Conservation (phyloP, 1,284 basidiomycete genomes). For the Mycena citricolor region DNA sequence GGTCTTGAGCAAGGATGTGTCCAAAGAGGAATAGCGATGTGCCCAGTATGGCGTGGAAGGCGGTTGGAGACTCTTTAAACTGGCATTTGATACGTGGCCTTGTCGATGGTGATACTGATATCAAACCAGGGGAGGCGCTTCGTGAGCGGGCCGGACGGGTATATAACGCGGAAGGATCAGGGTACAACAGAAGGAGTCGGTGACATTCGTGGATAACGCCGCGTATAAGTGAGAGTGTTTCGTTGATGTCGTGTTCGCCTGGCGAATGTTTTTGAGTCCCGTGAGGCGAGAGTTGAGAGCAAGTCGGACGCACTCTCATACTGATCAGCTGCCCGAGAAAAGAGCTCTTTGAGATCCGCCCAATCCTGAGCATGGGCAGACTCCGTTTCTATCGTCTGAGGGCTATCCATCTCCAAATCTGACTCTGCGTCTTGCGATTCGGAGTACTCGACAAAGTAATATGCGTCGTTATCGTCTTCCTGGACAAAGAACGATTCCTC, state of each 20-base stretch:
- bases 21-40: constrained; percentile 62
- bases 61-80: constrained; percentile 52
- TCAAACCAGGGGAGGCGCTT: constrained; percentile 16
- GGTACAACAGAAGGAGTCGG: constrained; percentile 50
- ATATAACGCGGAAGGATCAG: constrained; percentile 56
- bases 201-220: constrained; percentile 67
- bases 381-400: constrained; percentile 32
- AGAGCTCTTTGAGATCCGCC: constrained; percentile 64
- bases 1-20: constrained; percentile 52
- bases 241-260: constrained; percentile 48
- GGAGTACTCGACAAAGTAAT: constrained; percentile 14
- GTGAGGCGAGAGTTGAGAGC: neutral
- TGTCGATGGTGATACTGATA: constrained; percentile 7
- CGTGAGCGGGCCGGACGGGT: constrained; percentile 14
- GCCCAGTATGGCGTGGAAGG: constrained; percentile 64
- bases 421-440: neutral
- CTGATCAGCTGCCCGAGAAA: constrained; percentile 51
- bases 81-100: constrained; percentile 33
- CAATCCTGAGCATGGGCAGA: constrained; percentile 47
- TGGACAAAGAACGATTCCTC: constrained; percentile 1
- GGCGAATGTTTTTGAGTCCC: constrained; percentile 8
- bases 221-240: constrained; percentile 54
- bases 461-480: constrained; percentile 14
- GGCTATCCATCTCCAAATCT: constrained; percentile 37
- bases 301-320: constrained; percentile 51